These are phyloP conservation scores for Fusarium albidum DNA, from an alignment of 2,329 filamentous ascomycete species.

Conservation along the genomic window DNA sequence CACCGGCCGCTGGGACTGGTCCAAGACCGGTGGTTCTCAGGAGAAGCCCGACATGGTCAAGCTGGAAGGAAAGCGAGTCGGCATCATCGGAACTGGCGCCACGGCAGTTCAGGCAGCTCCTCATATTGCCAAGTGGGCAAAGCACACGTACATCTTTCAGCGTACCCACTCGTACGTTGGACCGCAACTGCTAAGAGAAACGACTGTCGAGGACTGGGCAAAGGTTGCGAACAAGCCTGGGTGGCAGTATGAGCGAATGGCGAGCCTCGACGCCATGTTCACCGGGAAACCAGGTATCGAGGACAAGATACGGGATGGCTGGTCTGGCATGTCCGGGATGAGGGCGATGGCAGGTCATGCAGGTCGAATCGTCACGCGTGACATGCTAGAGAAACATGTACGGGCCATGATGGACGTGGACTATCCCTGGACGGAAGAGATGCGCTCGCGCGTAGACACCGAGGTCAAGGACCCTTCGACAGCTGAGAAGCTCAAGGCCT, in stretches of 20 bases:
- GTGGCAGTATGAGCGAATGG: neutral
- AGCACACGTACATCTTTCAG: neutral
- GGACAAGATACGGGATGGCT: no score
- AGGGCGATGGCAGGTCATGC: no score
- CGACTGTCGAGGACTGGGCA: neutral
- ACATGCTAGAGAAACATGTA: neutral
- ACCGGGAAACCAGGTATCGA: no score
- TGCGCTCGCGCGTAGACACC: neutral
- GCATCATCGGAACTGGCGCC: neutral
- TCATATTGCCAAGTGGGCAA: neutral
- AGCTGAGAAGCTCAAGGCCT: conserved; percentile 62
- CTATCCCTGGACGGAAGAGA: neutral
- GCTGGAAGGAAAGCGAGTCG: conserved; percentile 32
- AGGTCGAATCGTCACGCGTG: no score
- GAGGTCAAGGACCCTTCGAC: conserved; percentile 58
- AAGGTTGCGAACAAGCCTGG: neutral
- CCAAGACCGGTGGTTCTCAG: neutral
- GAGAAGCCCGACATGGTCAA: conserved; percentile 13
- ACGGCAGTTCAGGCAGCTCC: neutral
- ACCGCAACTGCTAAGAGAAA: neutral
- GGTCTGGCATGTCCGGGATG: no score
- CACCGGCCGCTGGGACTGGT: conserved; percentile 1
- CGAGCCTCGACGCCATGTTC: neutral
- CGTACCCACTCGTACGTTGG: neutral
- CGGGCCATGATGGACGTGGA: neutral